Evolutionary conservation across 1,139 yeast species (phyloP), one percentile per base, ranked within the genome.

Genomic region (Lipomyces yarrowii): DNA sequence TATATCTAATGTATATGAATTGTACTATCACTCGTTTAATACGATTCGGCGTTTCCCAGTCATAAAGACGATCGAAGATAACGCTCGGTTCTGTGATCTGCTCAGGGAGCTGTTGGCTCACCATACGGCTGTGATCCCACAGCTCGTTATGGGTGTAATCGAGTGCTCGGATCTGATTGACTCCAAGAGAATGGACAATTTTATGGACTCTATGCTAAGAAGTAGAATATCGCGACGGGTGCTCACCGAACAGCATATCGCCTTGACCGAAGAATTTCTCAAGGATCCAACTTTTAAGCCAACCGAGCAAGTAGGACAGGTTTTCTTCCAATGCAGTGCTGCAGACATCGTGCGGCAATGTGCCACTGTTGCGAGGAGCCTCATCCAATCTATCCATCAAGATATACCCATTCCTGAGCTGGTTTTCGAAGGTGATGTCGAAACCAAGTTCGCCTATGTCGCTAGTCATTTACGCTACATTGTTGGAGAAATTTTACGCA

Each of bases 61-160:
- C 54, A 88, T 93, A 70, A 81, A 82, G 37, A 85, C 88, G 0
- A 76, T 91, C 61, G 87, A 88, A 57, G 96, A 91, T 64, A 93
- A 93, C 74, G 87, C 86, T 52, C 78, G 79, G 71, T 92, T 93
- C 75, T 89, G 96, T 74, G 79, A 80, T 48, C 82, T 86, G 56
- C 80, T 92, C 65, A 82, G 85, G 46, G 80, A 83, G 39, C 83
- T 92, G 70, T 79, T 93, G 71, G 81, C 82, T 26, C 93, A 89
- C 76, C 97, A 93, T 77, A 82, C 91, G 60, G 81, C 88, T 67
- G 90, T 91, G 71, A 81, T 93, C 68, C 94, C 98, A 0, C 94
- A 92, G 75, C 81, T 93, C 69, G 89, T 93, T 83, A 90, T 91
- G 93, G 98, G 98, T 1, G 92, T 96, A 0, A 80, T 92, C 65